Base-by-base conservation (phyloP, 1,284 basidiomycete genomes). In the Abortiporus biennis region DNA sequence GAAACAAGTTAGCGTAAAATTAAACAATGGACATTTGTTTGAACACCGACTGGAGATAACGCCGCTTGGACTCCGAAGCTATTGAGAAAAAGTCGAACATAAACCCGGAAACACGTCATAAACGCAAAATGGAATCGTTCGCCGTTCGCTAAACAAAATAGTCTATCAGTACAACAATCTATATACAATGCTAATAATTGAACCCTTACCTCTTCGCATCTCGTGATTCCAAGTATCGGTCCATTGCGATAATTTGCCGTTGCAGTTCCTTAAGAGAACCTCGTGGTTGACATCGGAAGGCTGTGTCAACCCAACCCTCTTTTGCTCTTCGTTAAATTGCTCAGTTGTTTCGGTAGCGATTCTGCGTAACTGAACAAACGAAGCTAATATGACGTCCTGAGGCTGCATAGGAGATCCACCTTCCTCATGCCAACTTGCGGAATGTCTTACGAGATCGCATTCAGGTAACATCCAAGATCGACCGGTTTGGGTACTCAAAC, bases 381-480 rank as follows among this genome's bases (percentile, higher is more conserved):
- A 78, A 15, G 80, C 72, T 13, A 89, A 69, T 49, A 90, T 76
- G 33, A 87, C 85, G 55, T 90, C 86, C 61, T 88, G 85, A 6
- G 83, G 85, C 23, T 82, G 76, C 39, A 76, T 68, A 12, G 71
- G 60, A 36, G 62, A 52, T 23, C 71, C 72, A 29, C 71, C 73
- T 35, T 73, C 68, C 56, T 78, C 72, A 57, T 88, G 86, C 86
- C 87, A 90, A 21, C 65, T 72, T 25, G 58, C 61, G 6, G 80
- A 72, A 53, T 84, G 70, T 44, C 78, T 69, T 40, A 88, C 74
- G 45, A 88, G 69, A 44, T 86, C 82, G 54, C 87, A 83, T 62
- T 88, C 85, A 6, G 82, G 84, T 24, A 90, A 70, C 87, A 90
- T 90, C 84, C 85, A 89, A 46, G 78, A 77, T 35, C 82, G 71